phyloP scores from a whole-genome alignment of 2,329 filamentous ascomycete species.

The Rhynchosporium agropyri region DNA sequence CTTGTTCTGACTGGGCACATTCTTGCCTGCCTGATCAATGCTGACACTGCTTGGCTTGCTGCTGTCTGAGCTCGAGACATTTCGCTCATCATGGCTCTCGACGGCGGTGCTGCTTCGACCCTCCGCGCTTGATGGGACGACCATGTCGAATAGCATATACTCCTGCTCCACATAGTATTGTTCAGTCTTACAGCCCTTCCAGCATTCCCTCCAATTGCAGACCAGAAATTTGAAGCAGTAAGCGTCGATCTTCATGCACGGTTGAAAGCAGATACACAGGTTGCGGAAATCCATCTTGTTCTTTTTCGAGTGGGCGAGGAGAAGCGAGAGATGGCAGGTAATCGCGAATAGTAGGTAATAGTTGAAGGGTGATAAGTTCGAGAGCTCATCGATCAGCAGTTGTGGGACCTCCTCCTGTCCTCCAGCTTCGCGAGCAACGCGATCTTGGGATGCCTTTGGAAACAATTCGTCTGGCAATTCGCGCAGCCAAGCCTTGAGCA shows the following conservation, averaged over 20 bases:
- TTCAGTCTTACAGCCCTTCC: constrained; percentile 94
- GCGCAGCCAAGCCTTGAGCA: constrained; percentile 95
- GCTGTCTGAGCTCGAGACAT: constrained; percentile 67
- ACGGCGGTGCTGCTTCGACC: constrained; percentile 40
- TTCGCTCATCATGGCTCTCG: constrained; percentile 54
- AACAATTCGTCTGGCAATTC: constrained; percentile 94
- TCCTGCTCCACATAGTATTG: constrained; percentile 75
- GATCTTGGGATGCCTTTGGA: constrained; percentile 79
- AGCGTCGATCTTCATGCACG: constrained; percentile 92
- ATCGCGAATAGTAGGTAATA: constrained; percentile 98
- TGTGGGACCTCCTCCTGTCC: constrained; percentile 81
- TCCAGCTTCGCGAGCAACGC: constrained; percentile 77
- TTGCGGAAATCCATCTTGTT: constrained; percentile 99
- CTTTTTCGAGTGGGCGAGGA: constrained; percentile 88
- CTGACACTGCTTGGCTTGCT: constrained; percentile 52
- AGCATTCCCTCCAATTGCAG: constrained; percentile 93
- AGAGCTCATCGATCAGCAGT: constrained; percentile 86
- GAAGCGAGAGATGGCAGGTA: constrained; percentile 89
- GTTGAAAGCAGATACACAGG: constrained; percentile 94
- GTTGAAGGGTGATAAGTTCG: constrained; percentile 92
- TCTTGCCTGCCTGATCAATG: constrained; percentile 33
- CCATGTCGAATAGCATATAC: constrained; percentile 61
- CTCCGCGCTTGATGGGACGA: constrained; percentile 49
- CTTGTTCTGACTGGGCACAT: constrained; percentile 39
- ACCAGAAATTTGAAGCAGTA: constrained; percentile 96